Conservation (phyloP, 768 basidiomycete genomes). For the Cystoderma amianthinum region DNA sequence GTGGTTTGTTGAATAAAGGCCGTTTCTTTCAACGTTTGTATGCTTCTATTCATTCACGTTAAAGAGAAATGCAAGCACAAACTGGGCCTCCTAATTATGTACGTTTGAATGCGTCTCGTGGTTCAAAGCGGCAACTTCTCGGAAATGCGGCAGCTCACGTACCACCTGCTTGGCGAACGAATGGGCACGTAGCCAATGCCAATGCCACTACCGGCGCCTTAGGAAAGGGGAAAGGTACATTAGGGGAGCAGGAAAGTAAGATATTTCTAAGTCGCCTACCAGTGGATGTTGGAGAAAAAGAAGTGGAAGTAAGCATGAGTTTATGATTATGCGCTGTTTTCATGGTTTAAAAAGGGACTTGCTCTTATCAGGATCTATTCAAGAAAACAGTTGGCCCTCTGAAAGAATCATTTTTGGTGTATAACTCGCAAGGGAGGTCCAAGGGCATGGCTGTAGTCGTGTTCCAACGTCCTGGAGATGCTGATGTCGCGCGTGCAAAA, state of each 20-base stretch:
- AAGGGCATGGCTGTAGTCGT: slow-evolving; percentile 77
- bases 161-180: slow-evolving; percentile 55
- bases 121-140: slow-evolving; percentile 46
- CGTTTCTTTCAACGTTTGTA: not conserved
- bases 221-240: slow-evolving; percentile 23
- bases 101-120: slow-evolving; percentile 42
- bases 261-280: slow-evolving; percentile 64
- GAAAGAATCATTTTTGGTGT: slow-evolving; percentile 63
- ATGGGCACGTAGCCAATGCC: slow-evolving; percentile 9
- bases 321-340: not conserved
- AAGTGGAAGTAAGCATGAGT: slow-evolving; percentile 51
- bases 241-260: slow-evolving; percentile 45
- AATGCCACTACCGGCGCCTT: slow-evolving; percentile 3
- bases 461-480: slow-evolving; percentile 61
- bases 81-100: slow-evolving; percentile 4
- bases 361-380: slow-evolving; percentile 53
- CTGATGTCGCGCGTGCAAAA: slow-evolving; percentile 53
- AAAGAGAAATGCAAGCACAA: not conserved
- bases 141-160: slow-evolving; percentile 50
- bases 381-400: slow-evolving; percentile 71
- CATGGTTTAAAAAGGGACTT: slow-evolving; percentile 2
- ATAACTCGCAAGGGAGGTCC: slow-evolving; percentile 68
- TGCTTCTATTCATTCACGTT: not conserved
- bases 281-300: slow-evolving; percentile 58
- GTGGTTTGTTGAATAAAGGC: not conserved